Evolutionary conservation across 805 yeast species (phyloP), one percentile per base, ranked within the genome.

Genomic region (Saccharomyces eubayanus): DNA sequence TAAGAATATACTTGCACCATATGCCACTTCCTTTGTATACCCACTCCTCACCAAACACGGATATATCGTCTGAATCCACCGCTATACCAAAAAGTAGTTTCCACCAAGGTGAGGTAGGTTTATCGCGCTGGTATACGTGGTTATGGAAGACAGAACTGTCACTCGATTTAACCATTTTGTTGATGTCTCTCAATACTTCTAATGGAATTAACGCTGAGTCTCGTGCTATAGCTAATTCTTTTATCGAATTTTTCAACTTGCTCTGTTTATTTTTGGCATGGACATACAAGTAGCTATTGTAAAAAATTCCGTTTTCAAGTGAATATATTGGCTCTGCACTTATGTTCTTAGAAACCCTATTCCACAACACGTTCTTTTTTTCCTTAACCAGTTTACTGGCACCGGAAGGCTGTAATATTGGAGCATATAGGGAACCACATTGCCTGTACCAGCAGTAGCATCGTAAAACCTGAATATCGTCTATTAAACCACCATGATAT

Each of bases 1-100:
- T 45, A 5, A 41, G 46, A 2, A 53, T 50, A 56, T 75, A 77
- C 57, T 78, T 77, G 29, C 78, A 74, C 88, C 88, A 84, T 2
- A 84, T 64, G 1, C 86, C 86, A 59, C 75, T 64, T 2, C 72
- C 63, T 52, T 72, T 73, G 28, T 70, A 63, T 20, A 57, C 67
- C 87, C 87, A 83, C 12, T 59, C 64, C 31, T 43, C 28, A 20
- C 29, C 24, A 43, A 41, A 41, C 28, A 58, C 53, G 46, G 53
- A 56, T 46, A 57, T 57, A 51, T 53, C 49, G 2, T 36, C 43
- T 36, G 43, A n/a, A 4, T 36, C 43, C 10, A 36, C 43, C 3
- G 43, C 16, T 36, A 36, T 36, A 21, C 43, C 43, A 16, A 36
- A 36, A 16, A 36, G 43, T 16, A 36, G 43, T 10, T 36, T 36